Percentiles rank a stretch among this genome's conserved stretches.
Conservation (phyloP, 225 moss, liverwort and hornwort species). For the Marchantia paleacea region DNA sequence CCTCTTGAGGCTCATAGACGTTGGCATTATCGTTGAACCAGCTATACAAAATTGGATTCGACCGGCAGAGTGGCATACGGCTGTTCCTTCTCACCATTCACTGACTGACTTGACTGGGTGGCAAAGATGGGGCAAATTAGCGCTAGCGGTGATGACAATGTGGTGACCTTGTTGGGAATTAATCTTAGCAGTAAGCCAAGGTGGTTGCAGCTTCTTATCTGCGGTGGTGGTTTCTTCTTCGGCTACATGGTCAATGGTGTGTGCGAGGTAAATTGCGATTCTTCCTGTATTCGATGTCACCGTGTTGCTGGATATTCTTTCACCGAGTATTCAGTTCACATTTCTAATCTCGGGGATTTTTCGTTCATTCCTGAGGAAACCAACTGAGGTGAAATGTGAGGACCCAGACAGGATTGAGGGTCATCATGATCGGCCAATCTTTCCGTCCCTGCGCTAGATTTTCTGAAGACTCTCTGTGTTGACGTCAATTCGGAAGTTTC, state of each 20-base stretch:
- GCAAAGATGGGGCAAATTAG: slow-evolving; percentile 22
- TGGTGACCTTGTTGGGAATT: slow-evolving; percentile 62
- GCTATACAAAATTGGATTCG: background rate
- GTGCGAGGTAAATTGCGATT: slow-evolving; percentile 62
- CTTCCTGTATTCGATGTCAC: background rate
- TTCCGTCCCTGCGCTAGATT: background rate
- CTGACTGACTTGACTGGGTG: background rate
- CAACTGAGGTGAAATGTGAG: background rate
- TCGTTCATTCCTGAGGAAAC: background rate
- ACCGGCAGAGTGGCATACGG: too few species aligned
- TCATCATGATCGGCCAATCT: background rate
- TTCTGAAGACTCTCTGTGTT: background rate
- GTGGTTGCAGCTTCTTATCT: slow-evolving; percentile 88
- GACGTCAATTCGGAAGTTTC: background rate
- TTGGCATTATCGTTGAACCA: background rate
- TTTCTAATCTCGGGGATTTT: background rate
- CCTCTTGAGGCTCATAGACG: too few species aligned
- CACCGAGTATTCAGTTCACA: too few species aligned
- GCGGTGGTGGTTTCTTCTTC: slow-evolving; percentile 83
- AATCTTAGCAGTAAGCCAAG: slow-evolving; percentile 66
- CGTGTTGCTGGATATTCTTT: too few species aligned
- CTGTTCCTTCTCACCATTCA: background rate
- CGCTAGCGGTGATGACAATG: slow-evolving; percentile 50
- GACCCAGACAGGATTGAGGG: background rate
- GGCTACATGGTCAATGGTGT: slow-evolving; percentile 93